These are phyloP conservation scores for Apocynum venetum DNA, from an alignment of 257 asterid genomes.

Conservation along the genomic window DNA sequence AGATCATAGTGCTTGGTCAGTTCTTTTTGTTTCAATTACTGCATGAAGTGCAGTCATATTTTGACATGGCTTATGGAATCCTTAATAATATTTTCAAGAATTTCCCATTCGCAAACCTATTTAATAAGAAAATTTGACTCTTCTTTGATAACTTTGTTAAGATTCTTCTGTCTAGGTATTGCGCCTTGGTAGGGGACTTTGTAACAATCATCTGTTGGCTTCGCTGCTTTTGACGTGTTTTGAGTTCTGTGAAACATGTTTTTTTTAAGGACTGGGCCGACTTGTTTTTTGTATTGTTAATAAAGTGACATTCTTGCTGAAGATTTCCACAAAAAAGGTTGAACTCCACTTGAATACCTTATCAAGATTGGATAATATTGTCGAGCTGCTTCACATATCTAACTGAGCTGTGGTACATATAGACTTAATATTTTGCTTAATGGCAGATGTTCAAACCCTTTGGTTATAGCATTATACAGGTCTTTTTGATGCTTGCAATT, in stretches of 20 bases:
- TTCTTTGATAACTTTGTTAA: background rate
- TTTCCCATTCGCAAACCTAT: constrained; percentile 6
- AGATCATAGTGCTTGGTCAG: background rate
- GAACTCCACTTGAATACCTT: background rate
- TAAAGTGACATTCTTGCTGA: background rate
- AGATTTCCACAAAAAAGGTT: background rate
- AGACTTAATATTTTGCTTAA: background rate
- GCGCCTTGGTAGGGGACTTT: background rate
- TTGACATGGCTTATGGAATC: constrained; percentile 20
- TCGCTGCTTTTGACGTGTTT: background rate
- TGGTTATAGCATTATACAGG: background rate
- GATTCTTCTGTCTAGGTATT: background rate
- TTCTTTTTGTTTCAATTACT: constrained; percentile 11
- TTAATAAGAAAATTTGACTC: background rate
- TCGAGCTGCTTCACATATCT: background rate
- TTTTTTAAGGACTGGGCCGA: background rate
- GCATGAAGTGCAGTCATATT: constrained; percentile 15
- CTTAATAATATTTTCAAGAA: constrained; percentile 16
- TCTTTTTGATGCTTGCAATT: background rate
- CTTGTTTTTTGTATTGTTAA: background rate
- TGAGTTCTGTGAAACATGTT: background rate
- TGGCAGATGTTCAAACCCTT: background rate
- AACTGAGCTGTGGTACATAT: background rate
- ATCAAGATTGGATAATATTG: background rate
- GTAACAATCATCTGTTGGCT: background rate